Evolutionary conservation across 1,284 basidiomycete species (phyloP).

Genomic region (Melanopsichium pennsylvanicum): DNA sequence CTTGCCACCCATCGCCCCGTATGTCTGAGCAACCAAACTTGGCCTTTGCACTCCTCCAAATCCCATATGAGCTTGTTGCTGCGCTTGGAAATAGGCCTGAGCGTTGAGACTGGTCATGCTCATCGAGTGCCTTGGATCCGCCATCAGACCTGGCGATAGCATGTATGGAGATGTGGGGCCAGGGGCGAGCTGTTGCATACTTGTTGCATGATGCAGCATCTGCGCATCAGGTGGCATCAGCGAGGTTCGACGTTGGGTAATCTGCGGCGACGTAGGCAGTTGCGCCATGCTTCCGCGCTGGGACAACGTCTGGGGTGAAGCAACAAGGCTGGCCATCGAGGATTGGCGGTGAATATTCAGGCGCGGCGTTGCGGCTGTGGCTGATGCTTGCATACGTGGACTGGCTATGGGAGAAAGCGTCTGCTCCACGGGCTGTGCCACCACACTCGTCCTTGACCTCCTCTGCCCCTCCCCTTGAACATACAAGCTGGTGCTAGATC

Average conservation of each 20-base stretch:
- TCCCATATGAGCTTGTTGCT: slow-evolving; percentile 15
- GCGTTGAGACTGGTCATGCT: slow-evolving; percentile 40
- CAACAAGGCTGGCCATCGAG: slow-evolving; percentile 21
- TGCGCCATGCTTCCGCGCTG: slow-evolving; percentile 19
- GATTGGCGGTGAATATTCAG: slow-evolving; percentile 18
- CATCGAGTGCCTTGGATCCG: slow-evolving; percentile 24
- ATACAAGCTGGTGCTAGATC: slow-evolving; percentile 15
- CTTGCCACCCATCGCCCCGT: slow-evolving; percentile 3
- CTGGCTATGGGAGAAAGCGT: slow-evolving; percentile 1
- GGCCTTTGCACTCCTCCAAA: slow-evolving; percentile 4
- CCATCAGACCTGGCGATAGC: slow-evolving; percentile 6
- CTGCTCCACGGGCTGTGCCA: not conserved
- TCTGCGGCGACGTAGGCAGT: slow-evolving; percentile 11
- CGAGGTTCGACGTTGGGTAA: slow-evolving; percentile 22
- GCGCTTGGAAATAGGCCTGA: slow-evolving; percentile 27
- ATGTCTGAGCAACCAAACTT: slow-evolving; percentile 2
- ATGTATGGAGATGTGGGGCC: slow-evolving; percentile 4
- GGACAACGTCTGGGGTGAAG: slow-evolving; percentile 4
- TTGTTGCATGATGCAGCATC: slow-evolving; percentile 3
- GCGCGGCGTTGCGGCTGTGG: slow-evolving; percentile 5
- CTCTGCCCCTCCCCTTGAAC: slow-evolving; percentile 20
- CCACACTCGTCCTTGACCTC: slow-evolving; percentile 16
- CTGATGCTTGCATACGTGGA: slow-evolving; percentile 3
- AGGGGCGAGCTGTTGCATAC: slow-evolving; percentile 25
- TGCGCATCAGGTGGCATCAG: slow-evolving; percentile 5